Base-by-base conservation (phyloP, 345 rosid species). In the Odontarrhena argentea region DNA sequence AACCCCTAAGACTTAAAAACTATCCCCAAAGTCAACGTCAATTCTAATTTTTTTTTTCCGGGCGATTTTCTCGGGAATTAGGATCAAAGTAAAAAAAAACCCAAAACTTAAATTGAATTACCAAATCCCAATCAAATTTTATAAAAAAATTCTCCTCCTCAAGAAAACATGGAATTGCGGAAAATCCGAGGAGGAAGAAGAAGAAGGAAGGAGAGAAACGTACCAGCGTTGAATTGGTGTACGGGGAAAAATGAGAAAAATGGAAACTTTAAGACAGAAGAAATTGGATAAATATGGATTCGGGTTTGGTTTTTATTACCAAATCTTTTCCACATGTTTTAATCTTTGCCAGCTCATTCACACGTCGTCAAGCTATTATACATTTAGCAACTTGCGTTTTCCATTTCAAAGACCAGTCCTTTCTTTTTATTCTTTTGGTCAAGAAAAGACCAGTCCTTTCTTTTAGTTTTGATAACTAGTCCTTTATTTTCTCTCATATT, bases 271-370 rank as follows among this genome's bases (percentile, higher is more conserved):
- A 12, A 43, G 56, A 66, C 60, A 61, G 6, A 5, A 32, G 6
- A 32, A 63, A 26, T 50, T 65, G 48, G 77, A 65, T 38, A 59
- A 48, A 25, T 43, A 9, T 44, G 36, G 13, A 18, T 18, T 18
- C 22, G 3, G 13, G 13, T 73, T 53, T 24, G 32, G 7, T 50
- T 72, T 53, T 42, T 65, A 65, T 65, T 43, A 32, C 36, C 36
- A 32, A 32, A 32, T 32, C 55, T 32, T 48, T 26, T 49, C 2
- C 57, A 59, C 72, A 42, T 61, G 13, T 66, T 43, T 34, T 59
- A 56, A 53, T 67, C 56, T 66, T 46, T 66, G 71, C 67, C 77
- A 66, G 62, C 72, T 73, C 25, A 66, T 44, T 50, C 42, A 43
- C 67, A 73, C 77, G 77, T 66, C 55, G 34, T 48, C 65, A 71